Percentiles rank a stretch among this genome's conserved stretches.
These are phyloP conservation scores for Eimeria maxima DNA, from an alignment of 169 alveolate species.

Conservation along the genomic window DNA sequence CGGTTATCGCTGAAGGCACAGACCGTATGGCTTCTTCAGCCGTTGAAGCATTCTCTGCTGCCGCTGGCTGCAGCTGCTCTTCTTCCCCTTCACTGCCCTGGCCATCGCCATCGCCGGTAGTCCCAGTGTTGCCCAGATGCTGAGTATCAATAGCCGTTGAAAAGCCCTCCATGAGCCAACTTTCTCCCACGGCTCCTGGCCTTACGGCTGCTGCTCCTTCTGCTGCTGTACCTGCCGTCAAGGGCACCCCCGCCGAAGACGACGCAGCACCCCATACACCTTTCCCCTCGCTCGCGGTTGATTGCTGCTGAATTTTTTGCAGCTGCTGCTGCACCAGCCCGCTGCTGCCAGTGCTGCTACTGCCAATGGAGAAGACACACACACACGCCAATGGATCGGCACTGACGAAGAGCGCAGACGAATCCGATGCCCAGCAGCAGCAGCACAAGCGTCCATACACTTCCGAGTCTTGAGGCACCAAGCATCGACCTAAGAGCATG, in stretches of 20 bases:
- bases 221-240: constrained; percentile 21
- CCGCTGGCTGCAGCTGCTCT: constrained; percentile 65
- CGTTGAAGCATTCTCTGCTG: constrained; percentile 51
- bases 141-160: neutral
- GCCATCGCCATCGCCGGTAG: neutral
- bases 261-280: constrained; percentile 11
- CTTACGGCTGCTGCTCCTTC: neutral
- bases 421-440: constrained; percentile 65
- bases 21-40: constrained; percentile 60
- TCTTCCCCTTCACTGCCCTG: constrained; percentile 45
- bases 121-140: neutral
- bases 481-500: constrained; percentile 40
- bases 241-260: neutral
- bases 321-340: constrained; percentile 45
- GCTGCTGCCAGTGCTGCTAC: constrained; percentile 1
- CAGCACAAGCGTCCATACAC: constrained; percentile 55
- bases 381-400: constrained; percentile 62
- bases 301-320: neutral
- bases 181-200: neutral
- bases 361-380: constrained; percentile 51
- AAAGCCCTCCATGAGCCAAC: constrained; percentile 51
- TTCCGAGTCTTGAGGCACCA: constrained; percentile 45
- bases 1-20: constrained; percentile 48
- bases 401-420: constrained; percentile 56
- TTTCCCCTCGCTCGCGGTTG: neutral